Evolutionary conservation across 179 eudicot genomes (phyloP).

Genomic region (Actinidia polygama): DNA sequence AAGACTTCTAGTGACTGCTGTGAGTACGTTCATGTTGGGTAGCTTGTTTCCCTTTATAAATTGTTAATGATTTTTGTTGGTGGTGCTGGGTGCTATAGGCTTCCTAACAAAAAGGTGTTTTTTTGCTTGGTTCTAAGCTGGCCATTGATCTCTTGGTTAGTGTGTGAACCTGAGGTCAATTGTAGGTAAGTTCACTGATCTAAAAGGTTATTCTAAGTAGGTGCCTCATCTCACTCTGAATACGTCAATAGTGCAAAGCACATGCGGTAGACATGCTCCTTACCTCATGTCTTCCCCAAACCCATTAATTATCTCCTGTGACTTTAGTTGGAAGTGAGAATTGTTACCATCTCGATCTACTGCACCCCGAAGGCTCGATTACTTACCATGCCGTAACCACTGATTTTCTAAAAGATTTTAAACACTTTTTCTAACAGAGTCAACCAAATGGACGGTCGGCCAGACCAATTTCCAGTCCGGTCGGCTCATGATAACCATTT

Average conservation of each 20-base stretch:
- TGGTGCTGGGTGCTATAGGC: slow-evolving; percentile 2
- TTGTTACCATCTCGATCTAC: background rate
- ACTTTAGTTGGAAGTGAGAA: background rate
- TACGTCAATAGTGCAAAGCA: background rate
- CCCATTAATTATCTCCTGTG: background rate
- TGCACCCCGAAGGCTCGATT: background rate
- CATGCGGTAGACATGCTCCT: background rate
- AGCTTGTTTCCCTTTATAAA: background rate
- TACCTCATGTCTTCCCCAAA: background rate
- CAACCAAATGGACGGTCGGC: too few relatives aligned
- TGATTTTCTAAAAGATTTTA: background rate
- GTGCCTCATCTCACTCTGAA: background rate
- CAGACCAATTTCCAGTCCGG: too few relatives aligned
- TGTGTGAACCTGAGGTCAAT: slow-evolving; percentile 2
- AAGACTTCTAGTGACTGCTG: slow-evolving; percentile 86
- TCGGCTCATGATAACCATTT: too few relatives aligned
- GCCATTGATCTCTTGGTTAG: background rate
- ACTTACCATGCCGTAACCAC: background rate
- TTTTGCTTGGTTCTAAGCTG: background rate
- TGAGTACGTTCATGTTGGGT: slow-evolving; percentile 44
- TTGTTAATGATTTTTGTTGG: background rate
- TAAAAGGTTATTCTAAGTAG: background rate
- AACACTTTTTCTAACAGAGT: too few relatives aligned
- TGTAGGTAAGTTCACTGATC: background rate
- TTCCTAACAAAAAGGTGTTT: background rate